Percentiles rank a stretch among this genome's conserved stretches.
These are phyloP conservation scores for Detonula confervacea DNA, from an alignment of 352 stramenopile genomes.

Conservation along the genomic window DNA sequence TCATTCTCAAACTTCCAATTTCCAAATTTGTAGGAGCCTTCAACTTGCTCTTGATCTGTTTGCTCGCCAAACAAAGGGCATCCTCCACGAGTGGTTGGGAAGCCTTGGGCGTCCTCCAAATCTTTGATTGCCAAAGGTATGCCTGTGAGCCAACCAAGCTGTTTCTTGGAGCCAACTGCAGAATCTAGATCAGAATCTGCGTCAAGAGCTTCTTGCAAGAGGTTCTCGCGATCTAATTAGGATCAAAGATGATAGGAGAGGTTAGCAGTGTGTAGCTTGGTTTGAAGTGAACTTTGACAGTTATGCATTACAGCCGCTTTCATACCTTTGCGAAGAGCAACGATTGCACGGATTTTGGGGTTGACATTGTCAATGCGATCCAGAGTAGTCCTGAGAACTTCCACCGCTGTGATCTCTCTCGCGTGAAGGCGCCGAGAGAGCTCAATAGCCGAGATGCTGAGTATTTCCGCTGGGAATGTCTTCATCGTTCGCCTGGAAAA, in stretches of 20 bases:
- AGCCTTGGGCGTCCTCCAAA: conserved; percentile 46
- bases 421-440: background rate
- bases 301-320: conserved; percentile 12
- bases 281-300: conserved; percentile 4
- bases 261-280: no score
- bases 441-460: background rate
- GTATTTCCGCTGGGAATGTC: background rate
- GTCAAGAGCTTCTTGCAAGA: conserved; percentile 47
- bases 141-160: conserved; percentile 48
- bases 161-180: background rate
- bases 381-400: background rate
- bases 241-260: background rate
- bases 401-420: background rate
- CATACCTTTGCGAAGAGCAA: conserved; percentile 28
- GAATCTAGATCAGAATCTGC: conserved; percentile 35
- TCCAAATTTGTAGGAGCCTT: background rate
- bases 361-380: conserved; percentile 58
- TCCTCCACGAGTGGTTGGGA: conserved; percentile 59
- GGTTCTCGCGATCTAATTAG: conserved; percentile 23
- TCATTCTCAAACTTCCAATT: conserved; percentile 25
- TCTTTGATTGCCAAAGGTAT: conserved; percentile 72
- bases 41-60: background rate
- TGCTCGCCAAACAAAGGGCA: conserved; percentile 39
- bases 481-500: background rate
- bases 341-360: conserved; percentile 47